Percentiles rank a stretch among this genome's conserved stretches.
Conservation (phyloP, 768 basidiomycete genomes). For the Agrocybe praecox region DNA sequence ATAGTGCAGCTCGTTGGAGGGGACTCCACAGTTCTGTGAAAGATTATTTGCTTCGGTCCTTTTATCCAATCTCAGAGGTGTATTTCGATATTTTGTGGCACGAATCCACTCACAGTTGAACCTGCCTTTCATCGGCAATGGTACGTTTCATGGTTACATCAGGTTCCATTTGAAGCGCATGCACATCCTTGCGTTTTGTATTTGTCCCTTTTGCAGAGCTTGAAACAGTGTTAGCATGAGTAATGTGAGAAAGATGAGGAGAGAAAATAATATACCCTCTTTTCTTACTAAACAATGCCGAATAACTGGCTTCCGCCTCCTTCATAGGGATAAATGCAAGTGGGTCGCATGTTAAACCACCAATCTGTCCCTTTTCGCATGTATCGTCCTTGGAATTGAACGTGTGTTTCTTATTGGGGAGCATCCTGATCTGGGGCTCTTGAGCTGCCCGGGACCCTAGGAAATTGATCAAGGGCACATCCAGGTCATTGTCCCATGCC, state of each 20-base stretch:
- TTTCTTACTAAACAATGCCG: conserved; percentile 12
- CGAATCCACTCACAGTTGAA: too few relatives aligned
- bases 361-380: not conserved
- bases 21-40: too few relatives aligned
- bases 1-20: too few relatives aligned
- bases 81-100: too few relatives aligned
- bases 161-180: too few relatives aligned
- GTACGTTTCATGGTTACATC: too few relatives aligned
- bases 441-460: not conserved
- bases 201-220: not conserved
- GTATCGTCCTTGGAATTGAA: not conserved
- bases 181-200: not conserved
- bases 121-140: too few relatives aligned
- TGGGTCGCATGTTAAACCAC: conserved; percentile 19
- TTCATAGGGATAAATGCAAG: conserved; percentile 30
- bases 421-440: not conserved
- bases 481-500: not conserved
- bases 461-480: not conserved
- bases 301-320: conserved; percentile 27
- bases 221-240: not conserved
- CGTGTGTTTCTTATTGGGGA: not conserved
- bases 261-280: conserved; percentile 7
- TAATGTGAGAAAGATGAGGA: not conserved
- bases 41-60: too few relatives aligned
- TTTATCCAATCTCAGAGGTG: too few relatives aligned